Conservation (phyloP, 768 basidiomycete genomes). For the Melanogaster broomeanus region DNA sequence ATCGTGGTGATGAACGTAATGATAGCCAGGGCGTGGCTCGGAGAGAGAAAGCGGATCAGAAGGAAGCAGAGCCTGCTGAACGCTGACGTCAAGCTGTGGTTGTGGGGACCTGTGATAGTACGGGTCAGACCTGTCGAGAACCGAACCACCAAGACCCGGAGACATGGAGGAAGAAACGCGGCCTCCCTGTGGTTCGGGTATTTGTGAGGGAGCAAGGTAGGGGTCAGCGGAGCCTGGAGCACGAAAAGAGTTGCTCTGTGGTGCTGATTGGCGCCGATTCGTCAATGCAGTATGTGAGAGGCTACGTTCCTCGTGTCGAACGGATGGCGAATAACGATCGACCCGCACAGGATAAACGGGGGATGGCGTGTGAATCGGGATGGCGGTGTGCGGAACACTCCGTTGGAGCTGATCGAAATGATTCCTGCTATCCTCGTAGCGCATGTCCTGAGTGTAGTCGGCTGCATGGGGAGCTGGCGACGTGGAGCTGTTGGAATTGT, state of each 20-base stretch:
- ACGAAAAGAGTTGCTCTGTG: slow-evolving; percentile 19
- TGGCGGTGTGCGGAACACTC: slow-evolving; percentile 25
- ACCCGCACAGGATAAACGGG: slow-evolving; percentile 35
- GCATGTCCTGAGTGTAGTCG: slow-evolving; percentile 27
- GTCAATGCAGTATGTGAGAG: slow-evolving; percentile 27
- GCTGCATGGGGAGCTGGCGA: slow-evolving; percentile 25
- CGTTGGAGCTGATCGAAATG: slow-evolving; percentile 36
- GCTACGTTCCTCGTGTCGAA: slow-evolving; percentile 31
- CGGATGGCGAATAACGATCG: slow-evolving; percentile 34
- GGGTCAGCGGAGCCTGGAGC: slow-evolving; percentile 18
- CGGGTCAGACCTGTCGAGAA: slow-evolving; percentile 26
- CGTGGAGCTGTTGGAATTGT: slow-evolving; percentile 29
- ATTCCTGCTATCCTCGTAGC: slow-evolving; percentile 27
- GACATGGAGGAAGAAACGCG: slow-evolving; percentile 31
- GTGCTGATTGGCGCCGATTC: slow-evolving; percentile 18
- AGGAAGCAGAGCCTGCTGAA: slow-evolving; percentile 22
- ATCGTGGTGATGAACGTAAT: slow-evolving; percentile 26
- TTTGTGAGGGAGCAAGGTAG: slow-evolving; percentile 27
- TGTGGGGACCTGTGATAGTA: slow-evolving; percentile 29
- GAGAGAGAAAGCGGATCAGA: slow-evolving; percentile 33
- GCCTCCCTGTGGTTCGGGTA: slow-evolving; percentile 21
- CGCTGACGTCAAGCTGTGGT: slow-evolving; percentile 32
- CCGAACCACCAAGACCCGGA: slow-evolving; percentile 14
- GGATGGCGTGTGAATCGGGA: slow-evolving; percentile 21
- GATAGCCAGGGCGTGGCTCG: slow-evolving; percentile 30